These are phyloP conservation scores for Arthroderma uncinatum DNA, from an alignment of 2,329 filamentous ascomycete genomes.

Conservation along the genomic window DNA sequence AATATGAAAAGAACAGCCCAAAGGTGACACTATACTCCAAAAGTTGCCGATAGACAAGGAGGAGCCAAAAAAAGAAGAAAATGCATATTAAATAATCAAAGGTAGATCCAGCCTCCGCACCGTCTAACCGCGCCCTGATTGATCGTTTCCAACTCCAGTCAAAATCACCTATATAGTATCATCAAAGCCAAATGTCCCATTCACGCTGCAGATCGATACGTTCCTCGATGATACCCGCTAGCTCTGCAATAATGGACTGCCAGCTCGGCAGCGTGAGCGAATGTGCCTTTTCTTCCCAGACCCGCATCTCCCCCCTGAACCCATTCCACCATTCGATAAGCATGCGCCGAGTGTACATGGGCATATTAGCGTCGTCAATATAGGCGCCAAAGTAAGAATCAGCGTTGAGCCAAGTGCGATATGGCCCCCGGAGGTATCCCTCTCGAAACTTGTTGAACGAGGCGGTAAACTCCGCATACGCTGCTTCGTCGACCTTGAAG, in stretches of 20 bases:
- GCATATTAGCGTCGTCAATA: slow-evolving; percentile 11
- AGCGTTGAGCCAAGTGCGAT: slow-evolving; percentile 14
- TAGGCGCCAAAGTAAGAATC: slow-evolving; percentile 12
- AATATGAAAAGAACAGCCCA: no score
- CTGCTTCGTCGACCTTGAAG: slow-evolving; percentile 17
- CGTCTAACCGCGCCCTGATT: not conserved
- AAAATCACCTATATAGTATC: no score
- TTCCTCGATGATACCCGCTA: slow-evolving; percentile 19
- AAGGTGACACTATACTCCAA: no score
- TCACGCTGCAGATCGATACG: slow-evolving; percentile 20
- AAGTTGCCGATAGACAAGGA: no score
- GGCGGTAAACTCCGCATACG: slow-evolving; percentile 16
- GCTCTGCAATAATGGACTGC: slow-evolving; percentile 20
- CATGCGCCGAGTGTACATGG: slow-evolving; percentile 13
- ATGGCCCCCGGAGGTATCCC: slow-evolving; percentile 11
- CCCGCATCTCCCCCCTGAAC: slow-evolving; percentile 20
- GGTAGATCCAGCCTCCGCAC: no score
- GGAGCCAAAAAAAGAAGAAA: no score
- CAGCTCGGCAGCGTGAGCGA: slow-evolving; percentile 20
- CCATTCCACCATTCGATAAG: slow-evolving; percentile 20
- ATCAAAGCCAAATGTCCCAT: slow-evolving; percentile 1
- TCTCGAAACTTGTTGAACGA: slow-evolving; percentile 9
- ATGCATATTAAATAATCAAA: no score
- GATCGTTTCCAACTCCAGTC: not conserved
- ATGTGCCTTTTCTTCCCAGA: slow-evolving; percentile 20